Conservation (phyloP, 2,329 filamentous ascomycete species). For the Beauveria scarabaeidicola region DNA sequence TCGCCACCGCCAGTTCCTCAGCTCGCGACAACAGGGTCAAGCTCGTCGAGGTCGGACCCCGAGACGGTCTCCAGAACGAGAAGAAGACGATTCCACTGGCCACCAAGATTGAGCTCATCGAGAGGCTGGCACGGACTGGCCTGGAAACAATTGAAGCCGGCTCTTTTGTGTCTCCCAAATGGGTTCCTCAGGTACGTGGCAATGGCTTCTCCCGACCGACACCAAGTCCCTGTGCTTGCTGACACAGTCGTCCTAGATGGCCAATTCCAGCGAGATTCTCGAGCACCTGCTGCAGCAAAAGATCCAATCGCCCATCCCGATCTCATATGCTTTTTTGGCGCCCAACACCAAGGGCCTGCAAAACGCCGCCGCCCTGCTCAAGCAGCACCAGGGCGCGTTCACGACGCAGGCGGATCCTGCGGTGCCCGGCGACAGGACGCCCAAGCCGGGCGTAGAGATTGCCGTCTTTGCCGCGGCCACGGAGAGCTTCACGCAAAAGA, state of each 20-base stretch:
- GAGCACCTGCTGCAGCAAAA: conserved; percentile 54
- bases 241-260: conserved; percentile 49
- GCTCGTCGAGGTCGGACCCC: conserved; percentile 76
- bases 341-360: conserved; percentile 68
- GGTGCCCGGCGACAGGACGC: conserved; percentile 27
- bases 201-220: neutral
- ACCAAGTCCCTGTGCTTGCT: conserved; percentile 3
- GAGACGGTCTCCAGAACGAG: conserved; percentile 84
- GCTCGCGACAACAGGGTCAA: conserved; percentile 39
- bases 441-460: conserved; percentile 53
- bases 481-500: conserved; percentile 70
- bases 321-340: conserved; percentile 73
- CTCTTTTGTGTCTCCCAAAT: conserved; percentile 76
- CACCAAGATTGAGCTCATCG: conserved; percentile 70
- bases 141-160: conserved; percentile 70
- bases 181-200: conserved; percentile 66
- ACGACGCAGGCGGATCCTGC: conserved; percentile 41
- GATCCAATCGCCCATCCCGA: conserved; percentile 42
- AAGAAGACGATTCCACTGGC: conserved; percentile 59
- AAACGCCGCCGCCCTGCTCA: conserved; percentile 48
- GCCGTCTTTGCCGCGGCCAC: conserved; percentile 78
- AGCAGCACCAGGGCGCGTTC: conserved; percentile 40
- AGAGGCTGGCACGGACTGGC: conserved; percentile 59
- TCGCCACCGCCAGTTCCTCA: conserved; percentile 31
- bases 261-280: conserved; percentile 67